A percentile compares a stretch with the other conserved stretches of the same genome.
phyloP scores from a whole-genome alignment of 345 rosid genomes.

The Lepidium aucheri region DNA sequence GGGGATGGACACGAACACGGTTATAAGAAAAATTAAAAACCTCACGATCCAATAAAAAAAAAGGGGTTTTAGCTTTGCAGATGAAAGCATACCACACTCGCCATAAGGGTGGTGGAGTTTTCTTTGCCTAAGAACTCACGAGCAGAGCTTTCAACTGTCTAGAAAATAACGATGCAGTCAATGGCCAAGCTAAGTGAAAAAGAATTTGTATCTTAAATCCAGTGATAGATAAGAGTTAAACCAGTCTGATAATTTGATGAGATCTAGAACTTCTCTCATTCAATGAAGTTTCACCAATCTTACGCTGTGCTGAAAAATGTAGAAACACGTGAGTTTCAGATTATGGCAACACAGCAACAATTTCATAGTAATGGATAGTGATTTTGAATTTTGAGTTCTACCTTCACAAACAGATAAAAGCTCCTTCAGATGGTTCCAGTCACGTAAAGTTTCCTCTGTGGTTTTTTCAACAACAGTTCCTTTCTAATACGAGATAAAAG shows the following conservation, averaged over 20 bases:
- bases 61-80: neutral
- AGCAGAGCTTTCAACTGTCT: conserved; percentile 98
- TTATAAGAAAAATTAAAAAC: neutral
- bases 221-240: conserved; percentile 17
- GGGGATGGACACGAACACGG: neutral
- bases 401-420: conserved; percentile 91
- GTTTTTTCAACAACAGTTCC: conserved; percentile 82
- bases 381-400: conserved; percentile 19
- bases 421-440: conserved; percentile 78
- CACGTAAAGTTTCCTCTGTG: conserved; percentile 67
- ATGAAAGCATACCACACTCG: conserved; percentile 70
- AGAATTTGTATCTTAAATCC: neutral
- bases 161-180: conserved; percentile 7
- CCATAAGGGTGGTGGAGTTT: conserved; percentile 80
- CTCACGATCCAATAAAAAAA: neutral
- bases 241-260: conserved; percentile 95
- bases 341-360: neutral
- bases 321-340: neutral
- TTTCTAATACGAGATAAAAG: conserved; percentile 42
- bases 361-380: neutral
- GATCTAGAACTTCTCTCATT: conserved; percentile 96
- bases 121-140: conserved; percentile 92
- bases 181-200: neutral
- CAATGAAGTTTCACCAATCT: conserved; percentile 76
- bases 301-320: conserved; percentile 64